Percentiles rank a stretch among this genome's conserved stretches.
These are phyloP conservation scores for Darksidea phi DNA, from an alignment of 495 filamentous ascomycete species.

Conservation along the genomic window DNA sequence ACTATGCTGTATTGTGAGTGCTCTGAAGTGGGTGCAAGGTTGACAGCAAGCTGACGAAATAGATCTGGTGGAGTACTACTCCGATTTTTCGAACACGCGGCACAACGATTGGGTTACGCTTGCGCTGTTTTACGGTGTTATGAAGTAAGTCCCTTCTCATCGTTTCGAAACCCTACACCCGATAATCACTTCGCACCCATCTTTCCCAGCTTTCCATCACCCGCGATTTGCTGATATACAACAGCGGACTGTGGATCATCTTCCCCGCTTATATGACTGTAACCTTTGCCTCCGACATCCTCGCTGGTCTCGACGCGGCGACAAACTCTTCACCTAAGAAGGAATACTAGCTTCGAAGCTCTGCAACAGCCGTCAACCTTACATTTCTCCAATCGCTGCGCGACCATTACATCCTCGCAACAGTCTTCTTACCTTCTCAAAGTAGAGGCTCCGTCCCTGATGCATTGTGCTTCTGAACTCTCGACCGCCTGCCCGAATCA, in stretches of 20 bases:
- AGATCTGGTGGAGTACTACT: constrained; percentile 78
- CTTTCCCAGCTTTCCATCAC: neutral
- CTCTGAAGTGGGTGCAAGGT: neutral
- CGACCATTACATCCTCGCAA: constrained; percentile 5
- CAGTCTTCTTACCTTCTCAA: constrained; percentile 6
- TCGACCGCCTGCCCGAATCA: neutral
- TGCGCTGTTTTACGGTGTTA: constrained; percentile 49
- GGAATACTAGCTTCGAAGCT: constrained; percentile 10
- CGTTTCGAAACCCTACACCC: neutral
- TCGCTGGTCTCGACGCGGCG: constrained; percentile 61
- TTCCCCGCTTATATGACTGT: constrained; percentile 71
- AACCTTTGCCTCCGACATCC: constrained; percentile 65
- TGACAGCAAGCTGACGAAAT: constrained; percentile 1
- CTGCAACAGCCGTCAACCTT: neutral
- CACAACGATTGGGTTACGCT: constrained; percentile 64
- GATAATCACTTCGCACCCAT: neutral
- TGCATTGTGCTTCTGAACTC: neutral
- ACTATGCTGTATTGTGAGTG: constrained; percentile 80
- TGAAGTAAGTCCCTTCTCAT: constrained; percentile 31
- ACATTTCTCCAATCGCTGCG: neutral
- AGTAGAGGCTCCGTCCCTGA: neutral
- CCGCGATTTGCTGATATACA: neutral
- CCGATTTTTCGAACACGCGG: constrained; percentile 73
- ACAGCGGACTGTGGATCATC: constrained; percentile 75
- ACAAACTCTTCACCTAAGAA: constrained; percentile 32